Evolutionary conservation across 768 basidiomycete genomes (phyloP), one percentile per base, ranked within the genome.

Genomic region (Mrakia frigida): DNA sequence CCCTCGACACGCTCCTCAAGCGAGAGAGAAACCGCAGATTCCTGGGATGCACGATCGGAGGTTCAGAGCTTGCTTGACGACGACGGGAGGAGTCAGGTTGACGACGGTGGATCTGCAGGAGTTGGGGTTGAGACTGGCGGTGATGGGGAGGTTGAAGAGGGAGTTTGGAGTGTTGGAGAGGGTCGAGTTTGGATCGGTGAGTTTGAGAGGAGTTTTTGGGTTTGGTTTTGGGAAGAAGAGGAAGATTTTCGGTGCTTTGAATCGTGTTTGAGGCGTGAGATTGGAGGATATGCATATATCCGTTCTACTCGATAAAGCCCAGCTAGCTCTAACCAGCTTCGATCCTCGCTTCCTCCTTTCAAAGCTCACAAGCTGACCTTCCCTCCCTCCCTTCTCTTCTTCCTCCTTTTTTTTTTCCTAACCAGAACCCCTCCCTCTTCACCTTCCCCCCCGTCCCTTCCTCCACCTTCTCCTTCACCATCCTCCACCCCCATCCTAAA

Each of bases 111-210:
- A 68, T 41, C 65, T 68, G 5, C 14, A 23, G 65, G 65, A 68
- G 65, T 39, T 68, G 18, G 65, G 65, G 35, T 25, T 68, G 9
- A 16, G 65, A 18, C 13, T 68, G 65, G 65, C 65, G 3, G 37
- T 68, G 35, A 68, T 68, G 25, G 65, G 65, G 3, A 25, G 35
- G 35, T 37, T 68, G 35, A 68, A 68, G 65, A 13, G 39, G 13
- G 65, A 68, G 31, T 68, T 68, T 68, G 65, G 65, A 9, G 25
- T n/a, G 18, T 37, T 68, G 35, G 65, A 68, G 65, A 68, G 43
- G 65, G 65, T 68, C 35, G 39, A 35, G 35, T 68, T 68, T 23
- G 65, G 25, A 5, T 39, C 35, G 23, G 65, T 68, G 25, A 41
- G 65, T 68, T 6, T 33, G 53, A 16, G 5, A 28, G n/a, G 1